phyloP scores from a whole-genome alignment of 768 basidiomycete genomes.

The Mycena galericulata region DNA sequence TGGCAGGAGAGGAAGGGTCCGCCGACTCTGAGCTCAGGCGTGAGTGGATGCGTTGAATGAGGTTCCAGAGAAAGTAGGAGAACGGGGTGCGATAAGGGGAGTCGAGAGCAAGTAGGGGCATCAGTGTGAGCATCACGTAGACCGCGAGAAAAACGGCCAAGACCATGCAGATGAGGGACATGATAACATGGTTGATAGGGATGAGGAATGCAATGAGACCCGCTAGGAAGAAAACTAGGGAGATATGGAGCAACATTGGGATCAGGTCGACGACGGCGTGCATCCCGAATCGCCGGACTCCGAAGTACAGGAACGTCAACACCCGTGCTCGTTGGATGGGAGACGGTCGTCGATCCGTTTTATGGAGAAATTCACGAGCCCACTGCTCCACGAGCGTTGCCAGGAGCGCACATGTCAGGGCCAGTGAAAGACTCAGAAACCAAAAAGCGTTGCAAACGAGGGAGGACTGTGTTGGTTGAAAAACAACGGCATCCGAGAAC shows the following conservation, averaged over 20 bases:
- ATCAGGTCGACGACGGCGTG: slow-evolving; percentile 16
- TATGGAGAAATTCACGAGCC: slow-evolving; percentile 20
- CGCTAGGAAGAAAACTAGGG: slow-evolving; percentile 16
- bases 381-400: slow-evolving; percentile 24
- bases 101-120: slow-evolving; percentile 4
- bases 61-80: background rate
- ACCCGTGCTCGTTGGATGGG: background rate
- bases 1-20: background rate
- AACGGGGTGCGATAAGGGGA: slow-evolving; percentile 26
- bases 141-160: background rate
- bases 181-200: slow-evolving; percentile 8
- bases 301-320: slow-evolving; percentile 15
- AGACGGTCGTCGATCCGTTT: slow-evolving; percentile 12
- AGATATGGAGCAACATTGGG: slow-evolving; percentile 11
- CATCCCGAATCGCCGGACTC: slow-evolving; percentile 21
- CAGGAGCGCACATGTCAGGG: slow-evolving; percentile 12
- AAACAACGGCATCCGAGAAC: background rate
- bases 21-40: background rate
- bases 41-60: background rate
- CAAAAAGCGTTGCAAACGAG: slow-evolving; percentile 20
- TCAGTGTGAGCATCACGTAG: slow-evolving; percentile 8
- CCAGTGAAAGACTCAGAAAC: slow-evolving; percentile 24
- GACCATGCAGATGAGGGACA: background rate
- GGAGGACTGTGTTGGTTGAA: background rate
- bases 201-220: slow-evolving; percentile 25